Base-by-base conservation (phyloP, 1,284 basidiomycete species). In the Butyriboletus appendiculatus region DNA sequence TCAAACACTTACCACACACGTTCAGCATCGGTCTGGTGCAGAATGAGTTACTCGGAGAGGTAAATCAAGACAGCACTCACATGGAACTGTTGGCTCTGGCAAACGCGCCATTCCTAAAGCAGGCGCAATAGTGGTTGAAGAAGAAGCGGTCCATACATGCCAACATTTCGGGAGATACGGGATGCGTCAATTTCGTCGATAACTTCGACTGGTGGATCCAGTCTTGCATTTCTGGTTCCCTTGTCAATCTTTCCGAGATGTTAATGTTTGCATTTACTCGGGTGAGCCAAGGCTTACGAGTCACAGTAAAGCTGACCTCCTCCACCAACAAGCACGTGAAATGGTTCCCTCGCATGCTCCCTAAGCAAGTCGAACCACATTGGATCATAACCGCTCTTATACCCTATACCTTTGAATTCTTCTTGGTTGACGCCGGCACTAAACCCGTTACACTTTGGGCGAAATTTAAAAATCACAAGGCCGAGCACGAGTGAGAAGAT, bases 51-150 rank as follows among this genome's bases (percentile, higher is more conserved):
- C 14, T 45, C 34, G 24, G 12, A 44, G 22, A 12, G 4, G 18
- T 3, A 33, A n/a, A 35, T n/a, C 18, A 35, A 39, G 38, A 53
- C 45, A 28, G 15, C 34, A 67, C 87, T 64, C 67, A 92, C 96
- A 98, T 98, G 14, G 95, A 88, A 52, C 91, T 86, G 70, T 97
- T 98, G 5, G 96, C 94, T 51, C 90, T 80, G 1, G 93, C 92
- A 70, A 98, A 99, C 0, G 94, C 94, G 9, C 96, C 96, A 45
- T 84, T 84, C 55, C 94, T 81, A 75, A 97, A 98, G 48, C 79
- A 73, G 49, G 87, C 81, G 63, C 92, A 95, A 73, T 98, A 98
- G 68, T 97, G 94, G 62, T 90, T 92, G 79, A 94, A 95, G 68
- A 84, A 86, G 66, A 89, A 92, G 45, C 94, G 81, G 67, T 98